These are phyloP conservation scores for Termitomyces bulborhizus DNA, from an alignment of 768 basidiomycete species.

Conservation along the genomic window DNA sequence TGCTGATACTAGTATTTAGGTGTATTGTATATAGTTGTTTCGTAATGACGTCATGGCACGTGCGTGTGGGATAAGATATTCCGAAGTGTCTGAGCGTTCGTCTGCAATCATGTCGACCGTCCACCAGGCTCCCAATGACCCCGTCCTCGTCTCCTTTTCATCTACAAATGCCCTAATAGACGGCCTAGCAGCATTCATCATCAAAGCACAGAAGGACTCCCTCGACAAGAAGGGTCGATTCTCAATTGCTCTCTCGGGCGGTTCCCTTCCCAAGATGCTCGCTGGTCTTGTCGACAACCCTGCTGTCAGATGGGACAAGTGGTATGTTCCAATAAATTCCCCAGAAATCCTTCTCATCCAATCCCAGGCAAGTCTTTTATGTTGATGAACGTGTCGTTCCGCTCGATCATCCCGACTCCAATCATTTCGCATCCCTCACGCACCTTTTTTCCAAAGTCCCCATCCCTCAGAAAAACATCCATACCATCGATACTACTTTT, in stretches of 20 bases:
- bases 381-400: conserved; percentile 95
- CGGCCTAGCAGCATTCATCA: conserved; percentile 74
- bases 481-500: conserved; percentile 66
- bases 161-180: conserved; percentile 46
- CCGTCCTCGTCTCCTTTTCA: conserved; percentile 70
- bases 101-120: conserved; percentile 25
- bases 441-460: conserved; percentile 79
- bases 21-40: conserved; percentile 10
- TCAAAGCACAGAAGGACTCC: conserved; percentile 85
- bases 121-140: conserved; percentile 55
- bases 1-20: conserved; percentile 40
- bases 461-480: conserved; percentile 72
- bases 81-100: background rate
- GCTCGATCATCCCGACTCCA: conserved; percentile 89
- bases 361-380: conserved; percentile 90
- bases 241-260: conserved; percentile 91
- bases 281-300: conserved; percentile 57
- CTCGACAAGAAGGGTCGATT: conserved; percentile 87
- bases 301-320: conserved; percentile 87
- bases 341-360: background rate
- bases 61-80: conserved; percentile 4
- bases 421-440: conserved; percentile 70
- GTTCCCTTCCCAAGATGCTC: conserved; percentile 82
- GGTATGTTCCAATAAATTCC: conserved; percentile 43
- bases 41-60: conserved; percentile 5